Percentiles rank a stretch among this genome's conserved stretches.
These are phyloP conservation scores for Clarireedia monteithiana DNA, from an alignment of 2,329 filamentous ascomycete species.

Conservation along the genomic window DNA sequence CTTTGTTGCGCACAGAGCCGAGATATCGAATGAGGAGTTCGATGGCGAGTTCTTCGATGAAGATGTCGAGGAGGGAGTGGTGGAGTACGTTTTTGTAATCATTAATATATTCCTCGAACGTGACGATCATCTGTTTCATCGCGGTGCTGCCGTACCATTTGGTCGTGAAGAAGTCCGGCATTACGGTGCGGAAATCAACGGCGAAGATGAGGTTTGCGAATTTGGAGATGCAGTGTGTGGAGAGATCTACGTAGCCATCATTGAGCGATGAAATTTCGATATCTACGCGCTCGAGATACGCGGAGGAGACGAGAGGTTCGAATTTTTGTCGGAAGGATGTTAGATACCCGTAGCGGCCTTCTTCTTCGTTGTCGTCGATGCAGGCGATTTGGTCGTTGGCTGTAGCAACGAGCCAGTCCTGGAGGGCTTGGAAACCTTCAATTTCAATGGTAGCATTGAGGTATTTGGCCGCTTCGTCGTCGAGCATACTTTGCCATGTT, in stretches of 20 bases:
- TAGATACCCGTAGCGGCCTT: constrained; percentile 70
- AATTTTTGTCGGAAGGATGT: constrained; percentile 80
- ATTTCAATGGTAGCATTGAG: constrained; percentile 48
- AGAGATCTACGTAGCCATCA: constrained; percentile 91
- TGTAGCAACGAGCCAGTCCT: constrained; percentile 94
- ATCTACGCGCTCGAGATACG: constrained; percentile 69
- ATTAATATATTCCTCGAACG: constrained; percentile 87
- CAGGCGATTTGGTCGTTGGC: constrained; percentile 98
- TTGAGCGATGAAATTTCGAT: constrained; percentile 67
- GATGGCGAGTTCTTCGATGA: constrained; percentile 88
- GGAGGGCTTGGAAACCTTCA: constrained; percentile 67
- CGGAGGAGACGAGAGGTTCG: constrained; percentile 69
- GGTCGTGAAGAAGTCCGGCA: constrained; percentile 84
- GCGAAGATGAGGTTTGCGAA: constrained; percentile 84
- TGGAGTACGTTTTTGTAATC: constrained; percentile 84
- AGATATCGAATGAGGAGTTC: constrained; percentile 85
- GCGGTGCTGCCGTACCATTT: constrained; percentile 81
- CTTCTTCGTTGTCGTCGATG: constrained; percentile 84
- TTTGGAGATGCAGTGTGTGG: constrained; percentile 82
- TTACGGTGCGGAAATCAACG: constrained; percentile 78
- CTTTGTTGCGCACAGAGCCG: constrained; percentile 76
- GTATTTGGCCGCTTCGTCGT: constrained; percentile 74
- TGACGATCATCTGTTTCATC: constrained; percentile 90
- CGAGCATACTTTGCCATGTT: constrained; percentile 80
- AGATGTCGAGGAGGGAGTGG: constrained; percentile 79